These are phyloP conservation scores for Botryosphaeria dothidea DNA, from an alignment of 2,329 filamentous ascomycete species.

Conservation along the genomic window DNA sequence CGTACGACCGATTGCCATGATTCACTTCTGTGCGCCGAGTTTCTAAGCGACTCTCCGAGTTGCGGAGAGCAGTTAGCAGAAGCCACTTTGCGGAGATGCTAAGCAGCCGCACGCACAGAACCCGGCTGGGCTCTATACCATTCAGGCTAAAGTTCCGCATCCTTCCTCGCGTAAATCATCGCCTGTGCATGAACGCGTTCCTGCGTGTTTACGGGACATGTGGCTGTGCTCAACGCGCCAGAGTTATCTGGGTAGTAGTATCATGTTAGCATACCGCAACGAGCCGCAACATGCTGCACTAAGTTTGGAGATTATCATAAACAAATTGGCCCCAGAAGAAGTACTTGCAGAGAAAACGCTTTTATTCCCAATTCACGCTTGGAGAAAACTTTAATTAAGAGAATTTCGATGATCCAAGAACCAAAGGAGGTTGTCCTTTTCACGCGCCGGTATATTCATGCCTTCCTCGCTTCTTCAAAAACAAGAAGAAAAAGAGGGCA, in stretches of 20 bases:
- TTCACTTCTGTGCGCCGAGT: not conserved
- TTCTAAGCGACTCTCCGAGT: not conserved
- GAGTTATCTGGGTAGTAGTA: too few species aligned
- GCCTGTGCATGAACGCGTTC: not conserved
- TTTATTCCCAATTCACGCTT: not conserved
- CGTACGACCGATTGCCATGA: not conserved
- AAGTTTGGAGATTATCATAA: too few species aligned
- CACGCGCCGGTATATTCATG: constrained; percentile 1
- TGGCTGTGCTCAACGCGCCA: too few species aligned
- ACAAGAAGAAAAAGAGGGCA: not conserved
- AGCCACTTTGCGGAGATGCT: not conserved
- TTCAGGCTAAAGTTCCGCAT: not conserved
- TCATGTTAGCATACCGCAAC: too few species aligned
- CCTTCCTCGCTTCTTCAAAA: not conserved
- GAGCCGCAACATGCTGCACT: too few species aligned
- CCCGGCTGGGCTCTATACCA: not conserved
- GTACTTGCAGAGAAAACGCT: not conserved
- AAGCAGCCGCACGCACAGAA: not conserved
- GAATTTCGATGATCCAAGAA: not conserved
- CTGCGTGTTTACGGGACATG: too few species aligned
- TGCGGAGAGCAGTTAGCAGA: not conserved
- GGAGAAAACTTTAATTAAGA: not conserved
- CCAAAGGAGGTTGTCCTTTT: not conserved
- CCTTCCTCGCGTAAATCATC: not conserved
- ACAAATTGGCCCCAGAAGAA: not conserved